These are phyloP conservation scores for Daldinia loculata DNA, from an alignment of 495 filamentous ascomycete genomes.

Conservation along the genomic window DNA sequence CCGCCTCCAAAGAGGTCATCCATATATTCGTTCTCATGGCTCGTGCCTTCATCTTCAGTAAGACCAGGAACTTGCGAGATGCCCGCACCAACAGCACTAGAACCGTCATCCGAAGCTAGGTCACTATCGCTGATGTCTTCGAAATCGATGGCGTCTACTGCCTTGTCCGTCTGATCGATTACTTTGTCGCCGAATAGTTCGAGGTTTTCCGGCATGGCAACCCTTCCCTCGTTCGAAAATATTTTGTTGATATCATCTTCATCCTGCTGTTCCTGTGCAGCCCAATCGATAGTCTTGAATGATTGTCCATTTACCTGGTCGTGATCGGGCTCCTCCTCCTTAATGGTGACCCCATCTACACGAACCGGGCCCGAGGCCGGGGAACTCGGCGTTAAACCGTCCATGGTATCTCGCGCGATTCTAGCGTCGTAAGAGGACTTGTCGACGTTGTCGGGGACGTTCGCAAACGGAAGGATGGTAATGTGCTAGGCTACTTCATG, in stretches of 20 bases:
- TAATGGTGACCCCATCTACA: constrained; percentile 36
- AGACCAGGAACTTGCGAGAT: constrained; percentile 56
- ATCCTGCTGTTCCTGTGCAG: constrained; percentile 43
- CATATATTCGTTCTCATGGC: constrained; percentile 51
- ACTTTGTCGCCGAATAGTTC: constrained; percentile 22
- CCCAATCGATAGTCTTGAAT: constrained; percentile 43
- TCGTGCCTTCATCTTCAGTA: constrained; percentile 58
- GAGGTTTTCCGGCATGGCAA: constrained; percentile 23
- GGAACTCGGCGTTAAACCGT: neutral
- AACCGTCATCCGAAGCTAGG: constrained; percentile 53
- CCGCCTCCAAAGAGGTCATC: constrained; percentile 61
- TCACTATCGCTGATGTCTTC: constrained; percentile 80
- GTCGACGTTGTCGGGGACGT: constrained; percentile 8
- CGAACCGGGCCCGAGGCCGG: constrained; percentile 15
- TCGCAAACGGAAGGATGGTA: constrained; percentile 19
- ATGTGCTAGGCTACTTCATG: constrained; percentile 17
- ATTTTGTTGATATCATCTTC: constrained; percentile 40
- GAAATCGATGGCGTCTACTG: constrained; percentile 70
- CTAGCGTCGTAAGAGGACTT: neutral
- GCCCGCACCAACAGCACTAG: constrained; percentile 47
- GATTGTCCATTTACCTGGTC: constrained; percentile 28
- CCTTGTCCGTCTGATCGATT: constrained; percentile 41
- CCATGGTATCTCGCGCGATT: constrained; percentile 16
- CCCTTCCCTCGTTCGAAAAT: constrained; percentile 26
- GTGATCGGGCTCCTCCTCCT: constrained; percentile 42